Evolutionary conservation across 768 basidiomycete genomes (phyloP), one percentile per base, ranked within the genome.

Genomic region (Glaciozyma martinii): DNA sequence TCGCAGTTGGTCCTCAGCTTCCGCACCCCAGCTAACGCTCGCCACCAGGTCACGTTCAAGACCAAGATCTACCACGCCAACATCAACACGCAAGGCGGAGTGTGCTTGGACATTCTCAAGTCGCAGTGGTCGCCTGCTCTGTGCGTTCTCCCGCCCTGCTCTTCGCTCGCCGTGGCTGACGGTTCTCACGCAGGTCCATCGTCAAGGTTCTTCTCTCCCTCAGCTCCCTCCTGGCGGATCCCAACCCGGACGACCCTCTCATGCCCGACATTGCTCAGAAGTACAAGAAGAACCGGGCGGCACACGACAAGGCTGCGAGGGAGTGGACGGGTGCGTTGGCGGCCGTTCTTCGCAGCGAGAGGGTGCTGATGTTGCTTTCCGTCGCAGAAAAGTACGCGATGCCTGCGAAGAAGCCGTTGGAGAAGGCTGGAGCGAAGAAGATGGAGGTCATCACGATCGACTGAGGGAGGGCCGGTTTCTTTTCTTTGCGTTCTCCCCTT

Each of bases 21-120:
- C 23, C 44, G 61, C 21, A 33, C 27, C 61, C n/a, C 27, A 49
- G 32, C 61, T 64, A 32, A 50, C 30, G 29, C 61, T 56, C 29
- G 63, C 57, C 33, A 30, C 18, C 44, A 42, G 33, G 52, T 56
- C 12, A 15, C 42, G 29, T 25, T 40, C 53, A n/a, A 27, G 12
- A 23, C 29, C 59, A 19, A 54, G 61, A 62, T 66, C 53, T 71
- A 71, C 60, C 69, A 71, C 52, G 47, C 56, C 54, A 71, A 71
- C 59, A 65, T 71, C 62, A 71, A 71, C 60, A 29, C 52, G 3
- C 61, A 67, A n/a, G 70, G 70, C 13, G 70, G 66, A 9, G 68
- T 73, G 58, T 73, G 70, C 49, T 43, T 66, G 27, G 67, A 70
- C 55, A 70, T 70, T 46, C 56, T 70, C 25, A 66, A 70, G 43